Evolutionary conservation across 345 rosid species (phyloP), one percentile per base, ranked within the genome.

Genomic region (Hibiscus syriacus): DNA sequence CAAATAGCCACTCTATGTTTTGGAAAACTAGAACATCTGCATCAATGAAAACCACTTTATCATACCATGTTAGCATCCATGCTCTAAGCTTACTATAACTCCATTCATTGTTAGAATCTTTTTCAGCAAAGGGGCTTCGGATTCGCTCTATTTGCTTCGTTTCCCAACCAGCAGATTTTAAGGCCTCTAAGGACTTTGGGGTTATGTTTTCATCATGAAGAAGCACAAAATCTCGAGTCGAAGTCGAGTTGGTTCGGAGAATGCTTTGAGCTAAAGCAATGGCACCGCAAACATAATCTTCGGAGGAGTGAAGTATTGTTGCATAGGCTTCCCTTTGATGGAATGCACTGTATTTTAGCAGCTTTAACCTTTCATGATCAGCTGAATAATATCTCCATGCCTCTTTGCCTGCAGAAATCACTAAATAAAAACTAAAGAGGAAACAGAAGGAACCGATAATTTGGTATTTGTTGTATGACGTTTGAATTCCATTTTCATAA

Each of bases 221-320:
- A 29, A 93, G 91, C 76, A 93, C 65, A 6, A 90, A 81, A 72
- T 82, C 92, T 17, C 62, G 60, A 0, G 74, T 75, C 0, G 96
- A 83, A 0, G 74, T 75, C 0, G 95, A 83, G 68, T 79, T 78
- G 12, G 82, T 78, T 53, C 74, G 90, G 14, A 69, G 74, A 52
- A 93, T 85, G 76, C 97, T 93, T 43, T 84, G 94, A 2, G 87
- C 98, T 59, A 93, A 72, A n/a, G 97, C 85, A n/a, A 90, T 89
- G 43, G 98, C 98, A 1, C 97, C 98, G 25, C 96, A 90, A 0
- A 93, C 96, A 66, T 90, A 93, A 23, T 80, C 81, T 58, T 90
- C 95, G 1, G 97, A 87, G 0, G 98, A 89, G 64, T 90, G 97
- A 38, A 93, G 88, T 10, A 93, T 78, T 3, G 97, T 90, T 22